Evolutionary conservation across 176 grass and related monocot species (phyloP), one percentile per base, ranked within the genome.

Genomic region (Avena sativa): DNA sequence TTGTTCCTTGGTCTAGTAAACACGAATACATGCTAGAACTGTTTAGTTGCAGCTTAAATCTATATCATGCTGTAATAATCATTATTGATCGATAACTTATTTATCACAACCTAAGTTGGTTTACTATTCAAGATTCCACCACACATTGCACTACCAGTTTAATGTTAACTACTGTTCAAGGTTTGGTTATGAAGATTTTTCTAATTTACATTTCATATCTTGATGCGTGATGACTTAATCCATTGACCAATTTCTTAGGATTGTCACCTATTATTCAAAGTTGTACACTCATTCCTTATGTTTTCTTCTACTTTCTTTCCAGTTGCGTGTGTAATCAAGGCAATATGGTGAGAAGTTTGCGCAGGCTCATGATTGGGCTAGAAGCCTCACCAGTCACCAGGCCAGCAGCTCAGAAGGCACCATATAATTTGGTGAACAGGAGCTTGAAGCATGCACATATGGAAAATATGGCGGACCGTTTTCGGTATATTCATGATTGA

Each of bases 301-400:
- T 17, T 84, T 80, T 51, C 38, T 40, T 87, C 32, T 85, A 51
- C 16, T 76, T 84, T 80, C 12, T 69, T 80, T 88, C 68, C 89
- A 91, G 89, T 85, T 51, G 11, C 76, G 43, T 88, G 69, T 79
- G 73, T 76, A 84, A 30, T 91, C 81, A 88, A 73, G 76, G 85
- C 70, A 81, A 81, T 81, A 59, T 91, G 86, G 89, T 91, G 76
- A 91, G 26, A 51, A 62, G 61, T 85, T 52, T 59, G 19, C 32
- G 52, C 62, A 9, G 5, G 49, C 40, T 76, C 26, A 50, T 74
- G 76, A 84, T 87, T 84, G 57, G 14, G 61, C 36, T 79, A 19
- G 34, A 65, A 85, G 38, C 51, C 58, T 67, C 59, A 44, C 11
- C 6, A 53, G 80, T 67, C 68, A 69, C 11, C 9, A 61, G 85